Conservation (phyloP, 2,329 filamentous ascomycete genomes). For the Hyphodiscus sp. region DNA sequence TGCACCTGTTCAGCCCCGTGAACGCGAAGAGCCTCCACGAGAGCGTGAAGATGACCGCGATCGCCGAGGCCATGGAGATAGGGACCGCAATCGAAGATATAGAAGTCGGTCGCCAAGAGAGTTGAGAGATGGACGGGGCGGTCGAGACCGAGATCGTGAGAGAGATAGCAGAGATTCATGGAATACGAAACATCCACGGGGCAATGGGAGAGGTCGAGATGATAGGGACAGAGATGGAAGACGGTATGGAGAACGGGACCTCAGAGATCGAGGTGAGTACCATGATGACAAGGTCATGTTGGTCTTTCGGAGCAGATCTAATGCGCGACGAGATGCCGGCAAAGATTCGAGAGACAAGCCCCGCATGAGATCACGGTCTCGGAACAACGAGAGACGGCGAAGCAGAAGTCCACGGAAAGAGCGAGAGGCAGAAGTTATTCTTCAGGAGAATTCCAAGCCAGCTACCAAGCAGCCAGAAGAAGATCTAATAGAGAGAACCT, state of each 20-base stretch:
- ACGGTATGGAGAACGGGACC: conserved; percentile 12
- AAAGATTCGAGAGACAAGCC: conserved; percentile 15
- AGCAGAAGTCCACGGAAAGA: conserved; percentile 5
- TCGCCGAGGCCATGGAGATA: conserved; percentile 30
- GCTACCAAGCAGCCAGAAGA: conserved; percentile 12
- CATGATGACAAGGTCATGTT: neutral
- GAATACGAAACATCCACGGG: conserved; percentile 6
- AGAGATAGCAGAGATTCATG: conserved; percentile 18
- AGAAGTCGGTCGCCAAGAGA: conserved; percentile 26
- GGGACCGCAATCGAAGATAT: conserved; percentile 31
- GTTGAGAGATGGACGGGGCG: conserved; percentile 8
- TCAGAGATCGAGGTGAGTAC: conserved; percentile 8
- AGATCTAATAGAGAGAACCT: conserved; percentile 16
- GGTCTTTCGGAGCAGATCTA: conserved; percentile 7
- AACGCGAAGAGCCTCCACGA: conserved; percentile 23
- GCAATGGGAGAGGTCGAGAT: conserved; percentile 15
- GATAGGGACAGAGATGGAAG: conserved; percentile 20
- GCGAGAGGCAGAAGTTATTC: conserved; percentile 8
- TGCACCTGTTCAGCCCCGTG: conserved; percentile 25
- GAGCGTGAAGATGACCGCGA: conserved; percentile 33
- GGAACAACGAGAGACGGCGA: conserved; percentile 13
- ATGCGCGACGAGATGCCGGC: conserved; percentile 17
- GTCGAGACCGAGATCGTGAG: conserved; percentile 34
- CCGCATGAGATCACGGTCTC: conserved; percentile 14
- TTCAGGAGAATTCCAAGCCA: conserved; percentile 3